A percentile compares a stretch with the other conserved stretches of the same genome.
These are phyloP conservation scores for Cladobotryum protrusum DNA, from an alignment of 2,329 filamentous ascomycete genomes.

Conservation along the genomic window DNA sequence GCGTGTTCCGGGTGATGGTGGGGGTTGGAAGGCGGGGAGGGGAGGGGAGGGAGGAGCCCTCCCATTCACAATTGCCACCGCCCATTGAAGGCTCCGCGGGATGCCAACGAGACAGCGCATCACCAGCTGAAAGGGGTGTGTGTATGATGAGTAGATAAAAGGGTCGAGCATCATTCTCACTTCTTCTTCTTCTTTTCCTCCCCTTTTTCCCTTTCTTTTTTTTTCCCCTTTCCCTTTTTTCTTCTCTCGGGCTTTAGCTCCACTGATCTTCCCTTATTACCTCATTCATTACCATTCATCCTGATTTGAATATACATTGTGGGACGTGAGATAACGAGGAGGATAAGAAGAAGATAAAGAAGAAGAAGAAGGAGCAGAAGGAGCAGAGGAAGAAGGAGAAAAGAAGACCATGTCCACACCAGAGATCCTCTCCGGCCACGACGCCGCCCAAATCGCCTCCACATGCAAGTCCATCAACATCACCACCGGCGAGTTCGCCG, in stretches of 20 bases:
- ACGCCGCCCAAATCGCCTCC: slow-evolving; percentile 21
- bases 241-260: neutral
- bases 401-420: slow-evolving; percentile 2
- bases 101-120: too few relatives aligned
- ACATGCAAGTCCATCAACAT: slow-evolving; percentile 39
- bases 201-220: neutral
- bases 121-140: too few relatives aligned
- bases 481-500: slow-evolving; percentile 55
- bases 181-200: neutral
- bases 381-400: neutral
- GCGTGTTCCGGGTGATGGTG: too few relatives aligned
- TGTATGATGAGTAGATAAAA: neutral
- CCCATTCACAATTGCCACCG: neutral
- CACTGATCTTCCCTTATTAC: neutral
- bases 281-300: neutral
- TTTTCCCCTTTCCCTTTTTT: neutral
- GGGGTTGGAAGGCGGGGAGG: neutral
- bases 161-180: neutral
- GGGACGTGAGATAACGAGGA: neutral
- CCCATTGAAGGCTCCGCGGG: too few relatives aligned
- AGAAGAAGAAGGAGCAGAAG: neutral
- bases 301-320: neutral
- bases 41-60: neutral
- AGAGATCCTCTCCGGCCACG: slow-evolving; percentile 20
- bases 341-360: too few relatives aligned